phyloP scores from a whole-genome alignment of 768 basidiomycete species.

The Sarcomyxa edulis region DNA sequence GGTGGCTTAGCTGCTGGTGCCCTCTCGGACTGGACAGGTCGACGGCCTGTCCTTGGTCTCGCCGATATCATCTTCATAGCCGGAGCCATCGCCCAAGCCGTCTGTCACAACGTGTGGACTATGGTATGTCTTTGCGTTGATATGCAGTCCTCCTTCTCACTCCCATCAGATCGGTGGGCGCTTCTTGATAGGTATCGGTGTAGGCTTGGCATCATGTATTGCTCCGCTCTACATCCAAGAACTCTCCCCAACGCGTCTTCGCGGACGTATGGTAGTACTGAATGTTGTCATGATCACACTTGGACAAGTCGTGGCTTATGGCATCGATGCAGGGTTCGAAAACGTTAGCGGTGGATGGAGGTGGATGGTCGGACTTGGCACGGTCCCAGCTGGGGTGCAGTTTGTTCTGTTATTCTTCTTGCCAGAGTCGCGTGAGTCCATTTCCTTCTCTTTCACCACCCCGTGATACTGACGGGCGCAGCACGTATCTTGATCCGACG shows the following conservation, averaged over 20 bases:
- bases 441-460: neutral
- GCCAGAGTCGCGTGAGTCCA: constrained; percentile 72
- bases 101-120: constrained; percentile 61
- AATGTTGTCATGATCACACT: constrained; percentile 82
- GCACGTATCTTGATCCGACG: constrained; percentile 60
- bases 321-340: constrained; percentile 63
- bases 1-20: constrained; percentile 70
- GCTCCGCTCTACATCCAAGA: constrained; percentile 85
- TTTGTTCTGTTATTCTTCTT: constrained; percentile 55
- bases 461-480: constrained; percentile 9
- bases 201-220: constrained; percentile 72
- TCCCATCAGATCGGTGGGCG: constrained; percentile 60
- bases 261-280: constrained; percentile 75
- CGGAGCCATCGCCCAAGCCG: constrained; percentile 68
- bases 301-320: constrained; percentile 78
- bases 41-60: constrained; percentile 56
- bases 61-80: constrained; percentile 72
- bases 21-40: constrained; percentile 66
- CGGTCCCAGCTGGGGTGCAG: constrained; percentile 63
- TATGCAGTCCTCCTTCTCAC: neutral
- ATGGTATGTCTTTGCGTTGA: constrained; percentile 41
- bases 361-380: constrained; percentile 80
- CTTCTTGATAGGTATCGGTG: constrained; percentile 71
- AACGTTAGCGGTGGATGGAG: constrained; percentile 64
- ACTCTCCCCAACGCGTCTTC: constrained; percentile 65